Percentiles rank a stretch among this genome's conserved stretches.
phyloP scores from a whole-genome alignment of 345 rosid species.

The Physaria fendleri region DNA sequence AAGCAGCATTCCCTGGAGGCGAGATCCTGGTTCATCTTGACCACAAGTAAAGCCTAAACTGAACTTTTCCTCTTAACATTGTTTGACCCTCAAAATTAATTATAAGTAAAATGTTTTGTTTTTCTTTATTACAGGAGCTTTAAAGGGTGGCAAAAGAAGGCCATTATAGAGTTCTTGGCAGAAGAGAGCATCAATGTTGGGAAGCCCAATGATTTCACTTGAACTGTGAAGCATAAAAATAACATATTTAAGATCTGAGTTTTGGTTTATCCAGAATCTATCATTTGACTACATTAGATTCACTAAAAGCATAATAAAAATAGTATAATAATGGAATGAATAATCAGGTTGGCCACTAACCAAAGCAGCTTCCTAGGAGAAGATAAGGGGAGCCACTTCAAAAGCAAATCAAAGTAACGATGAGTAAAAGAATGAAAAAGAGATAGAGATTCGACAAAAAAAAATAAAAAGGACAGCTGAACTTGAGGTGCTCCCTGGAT shows the following conservation, averaged over 20 bases:
- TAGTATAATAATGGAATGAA: too few relatives aligned
- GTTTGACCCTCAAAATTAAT: neutral
- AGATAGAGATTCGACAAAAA: too few relatives aligned
- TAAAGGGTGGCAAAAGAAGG: slow-evolving; percentile 87
- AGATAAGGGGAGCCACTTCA: too few relatives aligned
- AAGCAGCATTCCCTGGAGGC: slow-evolving; percentile 73
- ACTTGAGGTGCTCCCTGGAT: too few relatives aligned
- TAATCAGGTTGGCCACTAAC: too few relatives aligned
- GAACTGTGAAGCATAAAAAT: neutral
- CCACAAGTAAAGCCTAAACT: slow-evolving; percentile 60
- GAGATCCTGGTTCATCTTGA: slow-evolving; percentile 88
- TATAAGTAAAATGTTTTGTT: neutral
- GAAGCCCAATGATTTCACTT: slow-evolving; percentile 53
- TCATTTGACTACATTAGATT: neutral
- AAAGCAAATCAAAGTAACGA: too few relatives aligned
- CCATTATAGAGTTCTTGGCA: slow-evolving; percentile 50
- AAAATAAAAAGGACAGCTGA: too few relatives aligned
- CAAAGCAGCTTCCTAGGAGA: too few relatives aligned
- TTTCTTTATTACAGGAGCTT: slow-evolving; percentile 55
- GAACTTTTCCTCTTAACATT: neutral
- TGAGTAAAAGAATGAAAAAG: too few relatives aligned
- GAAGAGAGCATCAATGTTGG: slow-evolving; percentile 59
- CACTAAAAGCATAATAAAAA: too few relatives aligned
- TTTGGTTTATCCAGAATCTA: neutral
- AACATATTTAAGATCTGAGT: neutral